phyloP scores from a whole-genome alignment of 495 filamentous ascomycete species.

The Podospora pseudoanserina region DNA sequence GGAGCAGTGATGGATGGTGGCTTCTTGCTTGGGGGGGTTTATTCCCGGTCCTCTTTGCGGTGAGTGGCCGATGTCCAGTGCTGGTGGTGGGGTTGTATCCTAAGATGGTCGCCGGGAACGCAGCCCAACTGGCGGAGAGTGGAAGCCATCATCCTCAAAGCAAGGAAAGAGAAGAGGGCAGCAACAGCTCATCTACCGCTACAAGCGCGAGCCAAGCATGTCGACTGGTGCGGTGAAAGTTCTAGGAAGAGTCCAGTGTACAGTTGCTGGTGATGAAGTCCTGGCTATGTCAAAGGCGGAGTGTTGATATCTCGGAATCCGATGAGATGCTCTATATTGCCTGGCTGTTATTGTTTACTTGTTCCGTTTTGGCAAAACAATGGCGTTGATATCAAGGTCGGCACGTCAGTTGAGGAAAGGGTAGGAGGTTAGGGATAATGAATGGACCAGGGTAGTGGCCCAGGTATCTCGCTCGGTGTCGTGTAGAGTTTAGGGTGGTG shows the following conservation, averaged over 20 bases:
- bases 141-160: neutral
- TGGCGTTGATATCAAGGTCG: neutral
- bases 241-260: neutral
- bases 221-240: neutral
- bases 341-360: neutral
- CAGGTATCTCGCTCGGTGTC: neutral
- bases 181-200: constrained; percentile 3
- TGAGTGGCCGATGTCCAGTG: neutral
- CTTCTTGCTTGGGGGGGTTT: constrained; percentile 13
- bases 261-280: too few relatives aligned
- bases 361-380: neutral
- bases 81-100: neutral
- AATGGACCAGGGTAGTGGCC: neutral
- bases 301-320: neutral
- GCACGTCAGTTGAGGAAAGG: too few relatives aligned
- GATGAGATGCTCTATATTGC: too few relatives aligned
- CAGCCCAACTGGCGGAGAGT: constrained; percentile 7
- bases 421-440: neutral
- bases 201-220: neutral
- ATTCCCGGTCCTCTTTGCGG: constrained; percentile 10
- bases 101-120: constrained; percentile 15
- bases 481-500: neutral
- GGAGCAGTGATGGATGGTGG: constrained; percentile 11
- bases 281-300: neutral
- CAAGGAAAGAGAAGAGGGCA: neutral